phyloP scores from a whole-genome alignment of 1,139 yeast genomes.

The Chernovozyma sophiae-reginae region DNA sequence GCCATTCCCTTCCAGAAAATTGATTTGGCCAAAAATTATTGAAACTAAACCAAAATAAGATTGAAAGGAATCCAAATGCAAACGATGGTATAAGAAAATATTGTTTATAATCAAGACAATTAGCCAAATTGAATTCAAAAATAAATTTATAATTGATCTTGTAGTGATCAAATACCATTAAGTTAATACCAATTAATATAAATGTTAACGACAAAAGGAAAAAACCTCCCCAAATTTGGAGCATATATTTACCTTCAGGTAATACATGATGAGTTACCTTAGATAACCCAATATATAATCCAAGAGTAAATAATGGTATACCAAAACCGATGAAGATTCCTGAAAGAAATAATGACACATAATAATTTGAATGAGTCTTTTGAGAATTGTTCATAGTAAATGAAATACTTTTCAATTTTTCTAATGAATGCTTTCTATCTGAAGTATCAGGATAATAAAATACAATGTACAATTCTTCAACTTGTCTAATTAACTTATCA shows the following conservation, averaged over 20 bases:
- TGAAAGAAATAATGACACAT: conserved; percentile 46
- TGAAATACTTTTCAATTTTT: conserved; percentile 56
- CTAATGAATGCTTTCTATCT: conserved; percentile 71
- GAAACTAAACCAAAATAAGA: conserved; percentile 75
- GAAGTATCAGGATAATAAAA: conserved; percentile 62
- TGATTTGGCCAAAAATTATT: conserved; percentile 58
- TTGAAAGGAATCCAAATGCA: conserved; percentile 50
- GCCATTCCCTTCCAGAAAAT: conserved; percentile 71
- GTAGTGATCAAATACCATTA: conserved; percentile 66
- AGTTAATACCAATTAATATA: conserved; percentile 62
- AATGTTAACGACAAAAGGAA: conserved; percentile 58
- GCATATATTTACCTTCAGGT: conserved; percentile 53
- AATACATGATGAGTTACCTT: conserved; percentile 33
- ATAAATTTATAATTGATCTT: conserved; percentile 88
- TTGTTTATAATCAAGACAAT: conserved; percentile 65
- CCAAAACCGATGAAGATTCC: conserved; percentile 73
- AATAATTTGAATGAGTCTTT: conserved; percentile 27
- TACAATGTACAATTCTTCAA: conserved; percentile 65
- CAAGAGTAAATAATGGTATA: conserved; percentile 56
- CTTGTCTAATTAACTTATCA: conserved; percentile 56
- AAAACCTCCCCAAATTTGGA: conserved; percentile 94
- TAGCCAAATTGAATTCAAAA: conserved; percentile 77
- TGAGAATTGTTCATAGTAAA: conserved; percentile 36
- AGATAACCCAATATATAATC: conserved; percentile 46
- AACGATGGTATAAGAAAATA: conserved; percentile 60